phyloP scores from a whole-genome alignment of 1,284 basidiomycete genomes.

The Trichosporon inkin region DNA sequence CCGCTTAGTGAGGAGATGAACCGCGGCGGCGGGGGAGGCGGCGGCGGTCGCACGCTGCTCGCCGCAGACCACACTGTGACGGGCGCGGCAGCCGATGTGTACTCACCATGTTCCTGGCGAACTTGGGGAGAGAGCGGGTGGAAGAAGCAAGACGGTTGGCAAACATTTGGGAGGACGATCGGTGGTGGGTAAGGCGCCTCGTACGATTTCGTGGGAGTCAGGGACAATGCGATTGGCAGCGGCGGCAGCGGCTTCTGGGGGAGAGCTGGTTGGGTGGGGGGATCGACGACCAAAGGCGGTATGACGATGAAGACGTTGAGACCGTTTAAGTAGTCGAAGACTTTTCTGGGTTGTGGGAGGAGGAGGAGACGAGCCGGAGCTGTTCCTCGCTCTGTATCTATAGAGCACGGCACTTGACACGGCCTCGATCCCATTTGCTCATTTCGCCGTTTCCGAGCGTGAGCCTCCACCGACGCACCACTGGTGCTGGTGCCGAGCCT shows the following conservation, averaged over 20 bases:
- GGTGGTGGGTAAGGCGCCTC: conserved; percentile 5
- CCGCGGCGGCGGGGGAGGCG: too few species aligned
- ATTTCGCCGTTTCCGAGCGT: background rate
- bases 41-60: too few species aligned
- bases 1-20: background rate
- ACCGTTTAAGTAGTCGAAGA: conserved; percentile 1
- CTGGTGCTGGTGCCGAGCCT: background rate
- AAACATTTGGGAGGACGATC: conserved; percentile 18
- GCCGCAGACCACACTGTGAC: background rate
- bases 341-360: background rate
- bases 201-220: conserved; percentile 16
- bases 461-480: background rate
- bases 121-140: conserved; percentile 18
- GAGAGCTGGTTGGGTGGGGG: background rate
- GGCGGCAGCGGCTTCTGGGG: background rate
- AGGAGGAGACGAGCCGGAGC: too few species aligned
- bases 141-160: conserved; percentile 16
- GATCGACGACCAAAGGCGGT: background rate
- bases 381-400: background rate
- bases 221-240: conserved; percentile 8
- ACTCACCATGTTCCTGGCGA: conserved; percentile 26
- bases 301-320: background rate
- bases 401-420: background rate
- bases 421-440: conserved; percentile 2
- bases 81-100: too few species aligned